Percentiles rank a stretch among this genome's conserved stretches.
These are phyloP conservation scores for Leptographium radiaticola DNA, from an alignment of 2,329 filamentous ascomycete genomes.

Conservation along the genomic window DNA sequence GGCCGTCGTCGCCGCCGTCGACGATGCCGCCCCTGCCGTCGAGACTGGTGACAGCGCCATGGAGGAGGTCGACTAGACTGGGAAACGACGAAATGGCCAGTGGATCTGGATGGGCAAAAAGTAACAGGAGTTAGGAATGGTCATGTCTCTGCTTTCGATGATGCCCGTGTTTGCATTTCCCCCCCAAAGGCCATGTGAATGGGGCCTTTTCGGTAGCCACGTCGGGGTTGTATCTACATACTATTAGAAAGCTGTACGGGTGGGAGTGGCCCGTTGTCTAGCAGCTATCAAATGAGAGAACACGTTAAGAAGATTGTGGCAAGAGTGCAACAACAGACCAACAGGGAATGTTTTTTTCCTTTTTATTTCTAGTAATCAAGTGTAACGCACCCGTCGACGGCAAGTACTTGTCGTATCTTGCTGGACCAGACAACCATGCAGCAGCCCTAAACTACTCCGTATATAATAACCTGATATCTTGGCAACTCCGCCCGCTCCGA, in stretches of 20 bases:
- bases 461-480: not conserved
- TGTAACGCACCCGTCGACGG: too few relatives aligned
- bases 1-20: constrained; percentile 41
- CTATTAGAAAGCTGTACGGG: not conserved
- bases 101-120: constrained; percentile 22
- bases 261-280: not conserved
- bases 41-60: constrained; percentile 83
- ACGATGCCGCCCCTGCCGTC: constrained; percentile 44
- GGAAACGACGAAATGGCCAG: constrained; percentile 16
- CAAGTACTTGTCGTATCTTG: too few relatives aligned
- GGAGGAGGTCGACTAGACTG: constrained; percentile 95
- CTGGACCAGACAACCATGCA: too few relatives aligned
- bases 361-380: too few relatives aligned
- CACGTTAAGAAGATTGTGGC: too few relatives aligned
- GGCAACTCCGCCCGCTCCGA: not conserved
- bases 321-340: too few relatives aligned
- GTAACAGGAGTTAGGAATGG: constrained; percentile 24
- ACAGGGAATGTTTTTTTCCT: too few relatives aligned
- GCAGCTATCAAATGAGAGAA: not conserved
- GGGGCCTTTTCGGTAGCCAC: not conserved
- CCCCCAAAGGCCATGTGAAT: not conserved
- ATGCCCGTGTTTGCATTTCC: constrained; percentile 6
- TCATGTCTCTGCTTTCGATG: constrained; percentile 11
- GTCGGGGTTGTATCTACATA: not conserved
- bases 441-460: not conserved